A percentile compares a stretch with the other conserved stretches of the same genome.
phyloP scores from a whole-genome alignment of 768 basidiomycete species.

The Mycena polygramma region DNA sequence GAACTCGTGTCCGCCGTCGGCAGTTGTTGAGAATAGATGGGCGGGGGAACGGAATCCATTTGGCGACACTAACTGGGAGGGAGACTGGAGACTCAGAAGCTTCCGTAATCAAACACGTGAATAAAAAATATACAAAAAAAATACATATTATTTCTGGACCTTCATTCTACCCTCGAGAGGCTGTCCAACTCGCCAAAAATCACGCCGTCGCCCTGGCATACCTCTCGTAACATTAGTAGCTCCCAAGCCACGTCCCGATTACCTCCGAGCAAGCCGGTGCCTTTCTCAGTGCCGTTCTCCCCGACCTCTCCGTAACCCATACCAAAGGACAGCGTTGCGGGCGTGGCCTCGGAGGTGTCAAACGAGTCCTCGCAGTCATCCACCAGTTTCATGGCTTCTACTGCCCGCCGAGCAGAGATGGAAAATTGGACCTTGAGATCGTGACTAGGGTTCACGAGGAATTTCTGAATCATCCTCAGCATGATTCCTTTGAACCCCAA shows the following conservation, averaged over 20 bases:
- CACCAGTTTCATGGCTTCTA: slow-evolving; percentile 84
- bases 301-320: slow-evolving; percentile 86
- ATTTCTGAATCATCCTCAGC: slow-evolving; percentile 77
- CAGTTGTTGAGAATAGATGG: slow-evolving; percentile 68
- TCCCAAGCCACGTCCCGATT: slow-evolving; percentile 81
- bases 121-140: neutral
- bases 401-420: slow-evolving; percentile 71
- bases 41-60: slow-evolving; percentile 68
- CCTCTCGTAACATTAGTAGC: slow-evolving; percentile 76
- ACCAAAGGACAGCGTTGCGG: slow-evolving; percentile 81
- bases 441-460: slow-evolving; percentile 62
- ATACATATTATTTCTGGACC: slow-evolving; percentile 33
- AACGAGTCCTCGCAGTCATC: slow-evolving; percentile 84
- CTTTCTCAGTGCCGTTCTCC: slow-evolving; percentile 74
- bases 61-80: no score
- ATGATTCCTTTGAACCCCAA: slow-evolving; percentile 80
- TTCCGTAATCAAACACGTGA: slow-evolving; percentile 11
- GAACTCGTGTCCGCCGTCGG: slow-evolving; percentile 40
- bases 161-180: slow-evolving; percentile 74
- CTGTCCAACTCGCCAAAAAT: slow-evolving; percentile 88
- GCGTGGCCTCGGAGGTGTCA: slow-evolving; percentile 71
- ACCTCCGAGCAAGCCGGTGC: slow-evolving; percentile 81
- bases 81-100: slow-evolving; percentile 14
- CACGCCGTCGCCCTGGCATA: slow-evolving; percentile 72
- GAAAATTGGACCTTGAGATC: slow-evolving; percentile 68